Conservation (phyloP, 1,139 yeast genomes). For the Suhomyces taliae region DNA sequence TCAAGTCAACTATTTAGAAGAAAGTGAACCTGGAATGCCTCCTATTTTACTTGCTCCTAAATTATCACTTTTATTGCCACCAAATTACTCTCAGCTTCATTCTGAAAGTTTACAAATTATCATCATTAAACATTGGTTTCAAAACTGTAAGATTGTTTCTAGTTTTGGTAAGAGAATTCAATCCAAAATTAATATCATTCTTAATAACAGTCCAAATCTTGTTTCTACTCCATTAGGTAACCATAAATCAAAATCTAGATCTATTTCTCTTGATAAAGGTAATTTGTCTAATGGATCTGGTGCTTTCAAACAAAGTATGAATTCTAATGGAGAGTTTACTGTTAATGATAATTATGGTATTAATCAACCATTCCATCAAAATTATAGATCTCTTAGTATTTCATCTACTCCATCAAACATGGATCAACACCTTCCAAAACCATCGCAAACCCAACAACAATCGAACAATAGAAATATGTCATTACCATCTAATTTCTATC, state of each 20-base stretch:
- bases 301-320: slow-evolving; percentile 23
- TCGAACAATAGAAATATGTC: slow-evolving; percentile 12
- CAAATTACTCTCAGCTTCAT: slow-evolving; percentile 10
- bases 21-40: not conserved
- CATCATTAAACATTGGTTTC: slow-evolving; percentile 44
- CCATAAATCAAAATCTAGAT: slow-evolving; percentile 8
- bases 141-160: slow-evolving; percentile 44
- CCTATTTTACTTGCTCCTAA: slow-evolving; percentile 16
- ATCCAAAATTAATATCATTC: slow-evolving; percentile 41
- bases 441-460: not conserved
- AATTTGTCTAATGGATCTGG: slow-evolving; percentile 2
- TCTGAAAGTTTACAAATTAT: slow-evolving; percentile 27
- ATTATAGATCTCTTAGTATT: slow-evolving; percentile 11
- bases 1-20: slow-evolving; percentile 20
- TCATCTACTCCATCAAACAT: slow-evolving; percentile 7
- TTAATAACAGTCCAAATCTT: slow-evolving; percentile 16
- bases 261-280: slow-evolving; percentile 8
- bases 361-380: slow-evolving; percentile 1
- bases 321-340: slow-evolving; percentile 35
- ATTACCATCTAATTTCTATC: slow-evolving; percentile 11
- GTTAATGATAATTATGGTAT: slow-evolving; percentile 7
- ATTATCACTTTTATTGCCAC: slow-evolving; percentile 26
- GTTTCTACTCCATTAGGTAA: slow-evolving; percentile 4
- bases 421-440: slow-evolving; percentile 1
- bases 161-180: slow-evolving; percentile 50